Percentiles rank a stretch among this genome's conserved stretches.
Evolutionary conservation across 768 basidiomycete species (phyloP).

Genomic region (Pulveroboletus sp.): DNA sequence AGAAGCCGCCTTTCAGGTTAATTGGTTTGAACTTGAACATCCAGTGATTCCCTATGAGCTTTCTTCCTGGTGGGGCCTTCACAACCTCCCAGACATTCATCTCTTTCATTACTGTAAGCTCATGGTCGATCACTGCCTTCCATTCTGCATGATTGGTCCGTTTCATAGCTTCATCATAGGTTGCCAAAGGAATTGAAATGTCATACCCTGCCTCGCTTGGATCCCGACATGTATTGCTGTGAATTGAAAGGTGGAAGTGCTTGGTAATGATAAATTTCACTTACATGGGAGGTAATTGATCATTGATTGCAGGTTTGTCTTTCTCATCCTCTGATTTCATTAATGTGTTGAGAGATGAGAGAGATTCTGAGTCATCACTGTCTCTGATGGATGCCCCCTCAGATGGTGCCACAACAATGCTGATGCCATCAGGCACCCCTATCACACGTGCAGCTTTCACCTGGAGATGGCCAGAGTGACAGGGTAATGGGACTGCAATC

Average conservation of each 20-base stretch:
- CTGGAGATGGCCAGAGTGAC: too few species aligned
- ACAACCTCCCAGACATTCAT: conserved; percentile 4
- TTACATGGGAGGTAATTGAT: too few species aligned
- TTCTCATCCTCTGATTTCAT: too few species aligned
- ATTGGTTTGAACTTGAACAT: conserved; percentile 6
- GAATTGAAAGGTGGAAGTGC: too few species aligned
- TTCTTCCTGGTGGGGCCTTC: not conserved
- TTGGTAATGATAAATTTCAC: not conserved
- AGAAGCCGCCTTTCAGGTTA: not conserved
- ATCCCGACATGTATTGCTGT: not conserved
- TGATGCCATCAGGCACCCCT: too few species aligned
- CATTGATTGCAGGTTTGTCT: too few species aligned
- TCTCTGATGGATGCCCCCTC: too few species aligned
- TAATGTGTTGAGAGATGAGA: too few species aligned
- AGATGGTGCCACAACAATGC: too few species aligned
- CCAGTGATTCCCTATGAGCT: conserved; percentile 3
- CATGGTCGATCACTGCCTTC: not conserved
- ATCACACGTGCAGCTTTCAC: too few species aligned
- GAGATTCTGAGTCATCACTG: too few species aligned
- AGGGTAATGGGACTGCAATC: too few species aligned
- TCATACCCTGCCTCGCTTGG: not conserved
- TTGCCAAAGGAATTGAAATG: not conserved
- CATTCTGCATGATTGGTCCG: not conserved
- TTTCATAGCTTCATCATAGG: not conserved
- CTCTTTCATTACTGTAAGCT: conserved; percentile 1